Conservation (phyloP, 2,329 filamentous ascomycete genomes). For the Fusarium sp. region DNA sequence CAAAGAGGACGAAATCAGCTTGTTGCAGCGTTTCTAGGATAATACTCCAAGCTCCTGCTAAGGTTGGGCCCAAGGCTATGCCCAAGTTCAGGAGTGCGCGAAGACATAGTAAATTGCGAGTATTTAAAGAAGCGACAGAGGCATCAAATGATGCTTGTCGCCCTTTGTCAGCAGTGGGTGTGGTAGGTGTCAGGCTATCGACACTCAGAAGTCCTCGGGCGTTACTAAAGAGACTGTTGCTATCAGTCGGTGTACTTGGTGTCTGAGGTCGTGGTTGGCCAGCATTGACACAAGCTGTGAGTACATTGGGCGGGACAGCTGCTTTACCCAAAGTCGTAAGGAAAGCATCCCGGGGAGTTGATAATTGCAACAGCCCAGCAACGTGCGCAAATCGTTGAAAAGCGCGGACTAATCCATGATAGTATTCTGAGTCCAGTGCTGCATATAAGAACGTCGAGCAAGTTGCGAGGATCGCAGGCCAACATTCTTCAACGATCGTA, state of each 20-base stretch:
- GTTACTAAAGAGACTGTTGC: constrained; percentile 72
- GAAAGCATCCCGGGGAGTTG: constrained; percentile 92
- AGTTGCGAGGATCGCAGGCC: constrained; percentile 93
- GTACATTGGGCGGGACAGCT: constrained; percentile 84
- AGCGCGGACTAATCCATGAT: constrained; percentile 88
- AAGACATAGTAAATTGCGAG: constrained; percentile 89
- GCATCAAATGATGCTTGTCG: constrained; percentile 70
- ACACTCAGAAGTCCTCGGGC: constrained; percentile 79
- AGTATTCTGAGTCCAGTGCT: constrained; percentile 91
- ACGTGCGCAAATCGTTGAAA: constrained; percentile 98
- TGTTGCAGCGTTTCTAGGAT: constrained; percentile 92
- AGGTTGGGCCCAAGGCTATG: constrained; percentile 90
- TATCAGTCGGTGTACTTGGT: constrained; percentile 61
- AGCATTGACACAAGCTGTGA: constrained; percentile 68
- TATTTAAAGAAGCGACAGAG: constrained; percentile 72
- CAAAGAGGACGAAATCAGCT: constrained; percentile 86
- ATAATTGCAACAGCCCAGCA: constrained; percentile 84
- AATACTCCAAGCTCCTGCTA: constrained; percentile 88
- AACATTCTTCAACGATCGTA: constrained; percentile 87
- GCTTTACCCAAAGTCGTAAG: constrained; percentile 93
- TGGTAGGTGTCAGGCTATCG: constrained; percentile 72
- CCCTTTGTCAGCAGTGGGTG: constrained; percentile 67
- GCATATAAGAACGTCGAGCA: constrained; percentile 97
- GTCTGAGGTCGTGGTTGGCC: constrained; percentile 57
- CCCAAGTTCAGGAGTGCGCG: constrained; percentile 93